Conservation (phyloP, 225 moss, liverwort and hornwort genomes). For the Lunularia cruciata region DNA sequence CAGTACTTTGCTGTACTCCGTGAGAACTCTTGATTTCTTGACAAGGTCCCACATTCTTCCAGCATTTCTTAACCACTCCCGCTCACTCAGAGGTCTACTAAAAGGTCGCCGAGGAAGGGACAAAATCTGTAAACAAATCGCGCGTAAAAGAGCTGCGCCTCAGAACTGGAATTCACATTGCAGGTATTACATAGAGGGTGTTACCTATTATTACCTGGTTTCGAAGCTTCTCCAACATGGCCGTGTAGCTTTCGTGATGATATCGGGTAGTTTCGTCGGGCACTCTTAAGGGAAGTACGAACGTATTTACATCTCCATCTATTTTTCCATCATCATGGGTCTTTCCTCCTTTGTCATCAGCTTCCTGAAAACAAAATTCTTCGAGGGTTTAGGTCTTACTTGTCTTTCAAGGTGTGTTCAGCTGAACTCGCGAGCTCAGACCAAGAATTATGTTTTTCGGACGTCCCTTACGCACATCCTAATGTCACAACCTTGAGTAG, state of each 20-base stretch:
- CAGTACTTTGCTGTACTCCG: conserved; percentile 85
- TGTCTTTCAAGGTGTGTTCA: background rate
- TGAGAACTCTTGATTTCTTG: conserved; percentile 84
- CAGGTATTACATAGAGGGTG: background rate
- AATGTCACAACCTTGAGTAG: background rate
- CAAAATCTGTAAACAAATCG: conserved; percentile 52
- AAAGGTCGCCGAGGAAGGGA: conserved; percentile 82
- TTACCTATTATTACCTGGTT: conserved; percentile 56
- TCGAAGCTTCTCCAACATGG: conserved; percentile 76
- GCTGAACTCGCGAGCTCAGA: background rate
- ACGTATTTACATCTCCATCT: conserved; percentile 65
- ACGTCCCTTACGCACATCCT: background rate
- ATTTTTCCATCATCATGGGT: conserved; percentile 27
- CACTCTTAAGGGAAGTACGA: conserved; percentile 75
- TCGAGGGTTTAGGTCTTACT: background rate
- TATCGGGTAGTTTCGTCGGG: conserved; percentile 63
- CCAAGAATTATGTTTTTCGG: background rate
- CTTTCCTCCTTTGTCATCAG: conserved; percentile 20
- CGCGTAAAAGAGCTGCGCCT: background rate
- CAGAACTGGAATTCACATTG: background rate
- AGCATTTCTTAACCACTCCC: conserved; percentile 85
- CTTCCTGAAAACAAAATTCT: conserved; percentile 17
- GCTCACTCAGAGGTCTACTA: conserved; percentile 68
- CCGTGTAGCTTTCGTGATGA: conserved; percentile 73
- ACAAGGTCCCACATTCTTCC: conserved; percentile 93